These are phyloP conservation scores for Gypsophila paniculata DNA, from an alignment of 179 eudicot genomes.

Conservation along the genomic window DNA sequence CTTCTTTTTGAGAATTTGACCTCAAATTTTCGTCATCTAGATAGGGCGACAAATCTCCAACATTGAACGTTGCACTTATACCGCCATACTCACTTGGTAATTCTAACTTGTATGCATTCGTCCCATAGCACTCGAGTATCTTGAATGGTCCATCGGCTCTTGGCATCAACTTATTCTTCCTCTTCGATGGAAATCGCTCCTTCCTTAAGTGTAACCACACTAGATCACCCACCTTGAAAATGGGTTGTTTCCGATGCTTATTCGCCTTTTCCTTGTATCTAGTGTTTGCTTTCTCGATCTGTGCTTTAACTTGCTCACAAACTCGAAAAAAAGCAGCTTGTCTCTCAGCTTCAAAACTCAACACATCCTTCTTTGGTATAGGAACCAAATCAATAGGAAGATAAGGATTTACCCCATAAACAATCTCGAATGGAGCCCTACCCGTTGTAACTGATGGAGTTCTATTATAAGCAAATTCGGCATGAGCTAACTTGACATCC, in stretches of 20 bases:
- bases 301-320: neutral
- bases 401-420: no score
- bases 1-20: neutral
- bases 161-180: neutral
- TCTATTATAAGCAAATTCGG: no score
- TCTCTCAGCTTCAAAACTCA: neutral
- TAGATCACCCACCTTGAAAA: neutral
- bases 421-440: no score
- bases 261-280: neutral
- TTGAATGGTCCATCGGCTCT: neutral
- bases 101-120: neutral
- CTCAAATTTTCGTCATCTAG: neutral
- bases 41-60: neutral
- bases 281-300: neutral
- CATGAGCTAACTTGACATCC: constrained; percentile 13
- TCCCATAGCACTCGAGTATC: neutral
- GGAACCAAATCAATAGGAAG: no score
- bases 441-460: no score
- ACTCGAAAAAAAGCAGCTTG: neutral
- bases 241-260: neutral
- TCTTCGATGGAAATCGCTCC: neutral
- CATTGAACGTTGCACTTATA: neutral
- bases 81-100: neutral
- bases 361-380: neutral
- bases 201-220: neutral